These are phyloP conservation scores for Chaetomiaceae sp. DNA, from an alignment of 2,329 filamentous ascomycete species.

Conservation along the genomic window DNA sequence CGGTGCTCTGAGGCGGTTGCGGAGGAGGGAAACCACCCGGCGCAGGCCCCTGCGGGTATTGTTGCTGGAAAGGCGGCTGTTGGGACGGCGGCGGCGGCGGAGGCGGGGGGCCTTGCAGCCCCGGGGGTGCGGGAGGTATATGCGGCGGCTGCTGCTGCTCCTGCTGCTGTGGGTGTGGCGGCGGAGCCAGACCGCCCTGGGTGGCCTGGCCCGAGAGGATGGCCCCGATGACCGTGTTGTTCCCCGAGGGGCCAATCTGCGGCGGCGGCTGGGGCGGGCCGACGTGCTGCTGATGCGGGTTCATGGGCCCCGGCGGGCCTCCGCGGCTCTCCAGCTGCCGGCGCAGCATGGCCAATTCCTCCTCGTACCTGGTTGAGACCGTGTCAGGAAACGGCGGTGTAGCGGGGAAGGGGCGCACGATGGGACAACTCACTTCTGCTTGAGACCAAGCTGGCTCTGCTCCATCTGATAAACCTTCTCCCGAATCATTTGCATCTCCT, in stretches of 20 bases:
- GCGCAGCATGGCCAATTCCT: slow-evolving; percentile 77
- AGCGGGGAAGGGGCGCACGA: not conserved
- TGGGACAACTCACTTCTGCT: slow-evolving; percentile 67
- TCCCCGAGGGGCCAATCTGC: slow-evolving; percentile 74
- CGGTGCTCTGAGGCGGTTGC: slow-evolving; percentile 76
- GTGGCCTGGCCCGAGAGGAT: slow-evolving; percentile 87
- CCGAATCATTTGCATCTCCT: slow-evolving; percentile 90
- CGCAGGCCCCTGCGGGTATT: slow-evolving; percentile 52
- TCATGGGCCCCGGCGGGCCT: slow-evolving; percentile 50
- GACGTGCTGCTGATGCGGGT: slow-evolving; percentile 65
- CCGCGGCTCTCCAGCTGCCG: slow-evolving; percentile 74
- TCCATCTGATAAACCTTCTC: slow-evolving; percentile 93
- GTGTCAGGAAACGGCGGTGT: slow-evolving; percentile 14
- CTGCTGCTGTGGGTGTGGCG: slow-evolving; percentile 52
- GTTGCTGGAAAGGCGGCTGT: slow-evolving; percentile 66
- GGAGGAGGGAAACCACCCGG: slow-evolving; percentile 69
- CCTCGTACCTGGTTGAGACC: slow-evolving; percentile 67
- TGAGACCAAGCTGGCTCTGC: slow-evolving; percentile 79
- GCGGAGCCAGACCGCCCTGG: slow-evolving; percentile 79
- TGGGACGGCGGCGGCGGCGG: slow-evolving; percentile 58
- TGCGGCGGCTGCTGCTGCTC: slow-evolving; percentile 48
- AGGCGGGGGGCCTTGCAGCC: slow-evolving; percentile 51
- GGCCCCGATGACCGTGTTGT: slow-evolving; percentile 77
- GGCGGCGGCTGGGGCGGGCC: slow-evolving; percentile 80
- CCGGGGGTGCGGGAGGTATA: slow-evolving; percentile 71